Percentiles rank a stretch among this genome's conserved stretches.
These are phyloP conservation scores for Mycena filopes DNA, from an alignment of 768 basidiomycete genomes.

Conservation along the genomic window DNA sequence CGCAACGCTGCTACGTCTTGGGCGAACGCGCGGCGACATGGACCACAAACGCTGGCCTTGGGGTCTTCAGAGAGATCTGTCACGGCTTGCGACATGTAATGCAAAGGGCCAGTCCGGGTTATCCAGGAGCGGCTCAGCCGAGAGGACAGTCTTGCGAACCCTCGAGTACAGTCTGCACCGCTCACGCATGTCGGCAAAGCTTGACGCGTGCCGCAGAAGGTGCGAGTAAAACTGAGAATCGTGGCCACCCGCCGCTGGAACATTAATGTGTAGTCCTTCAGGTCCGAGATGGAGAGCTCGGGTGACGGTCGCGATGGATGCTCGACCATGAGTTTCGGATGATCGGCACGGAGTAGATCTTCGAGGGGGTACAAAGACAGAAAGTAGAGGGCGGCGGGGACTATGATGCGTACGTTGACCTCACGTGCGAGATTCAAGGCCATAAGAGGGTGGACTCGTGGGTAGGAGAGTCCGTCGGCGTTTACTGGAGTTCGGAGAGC, in stretches of 20 bases:
- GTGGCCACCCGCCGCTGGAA: slow-evolving; percentile 63
- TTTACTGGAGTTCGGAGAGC: slow-evolving; percentile 45
- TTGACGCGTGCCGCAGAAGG: slow-evolving; percentile 48
- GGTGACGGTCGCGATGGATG: slow-evolving; percentile 64
- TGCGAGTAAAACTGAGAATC: slow-evolving; percentile 60
- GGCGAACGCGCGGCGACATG: slow-evolving; percentile 56
- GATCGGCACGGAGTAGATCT: slow-evolving; percentile 59
- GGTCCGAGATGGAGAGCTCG: slow-evolving; percentile 50
- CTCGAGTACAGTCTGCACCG: slow-evolving; percentile 48
- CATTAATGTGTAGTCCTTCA: slow-evolving; percentile 65
- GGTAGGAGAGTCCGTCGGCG: slow-evolving; percentile 49
- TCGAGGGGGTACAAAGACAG: slow-evolving; percentile 65
- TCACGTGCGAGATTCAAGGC: slow-evolving; percentile 67
- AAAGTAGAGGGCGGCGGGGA: slow-evolving; percentile 66
- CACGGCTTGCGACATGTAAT: slow-evolving; percentile 63
- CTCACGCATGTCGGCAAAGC: slow-evolving; percentile 44
- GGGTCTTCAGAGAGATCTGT: slow-evolving; percentile 49
- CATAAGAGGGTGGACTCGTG: slow-evolving; percentile 67
- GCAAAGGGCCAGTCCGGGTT: slow-evolving; percentile 61
- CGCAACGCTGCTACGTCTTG: slow-evolving; percentile 52
- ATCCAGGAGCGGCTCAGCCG: slow-evolving; percentile 60
- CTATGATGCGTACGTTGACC: slow-evolving; percentile 54
- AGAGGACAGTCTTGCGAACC: slow-evolving; percentile 54
- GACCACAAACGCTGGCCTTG: slow-evolving; percentile 47
- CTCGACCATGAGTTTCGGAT: slow-evolving; percentile 60